Evolutionary conservation across 805 yeast species (phyloP).

Genomic region (Sungouiella blattae): DNA sequence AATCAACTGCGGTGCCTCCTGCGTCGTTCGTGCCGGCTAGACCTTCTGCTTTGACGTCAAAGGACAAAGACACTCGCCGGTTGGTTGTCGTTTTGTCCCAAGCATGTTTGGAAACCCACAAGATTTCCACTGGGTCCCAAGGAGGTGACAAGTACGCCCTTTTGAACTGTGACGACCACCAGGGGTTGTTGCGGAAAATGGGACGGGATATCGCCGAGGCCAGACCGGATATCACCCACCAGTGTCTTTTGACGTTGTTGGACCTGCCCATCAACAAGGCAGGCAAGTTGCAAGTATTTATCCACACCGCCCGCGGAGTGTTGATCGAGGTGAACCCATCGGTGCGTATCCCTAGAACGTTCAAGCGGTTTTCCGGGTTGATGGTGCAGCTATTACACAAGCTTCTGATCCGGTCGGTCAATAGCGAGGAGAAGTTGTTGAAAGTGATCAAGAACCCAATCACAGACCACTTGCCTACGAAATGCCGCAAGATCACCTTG

Average conservation of each 20-base stretch:
- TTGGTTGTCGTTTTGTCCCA: conserved; percentile 92
- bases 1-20: conserved; percentile 11
- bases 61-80: conserved; percentile 82
- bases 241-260: conserved; percentile 86
- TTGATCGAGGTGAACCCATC: conserved; percentile 93
- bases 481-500: conserved; percentile 89
- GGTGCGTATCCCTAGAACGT: conserved; percentile 96
- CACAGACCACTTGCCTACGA: conserved; percentile 93
- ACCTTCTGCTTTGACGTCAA: conserved; percentile 76
- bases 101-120: conserved; percentile 94
- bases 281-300: conserved; percentile 92
- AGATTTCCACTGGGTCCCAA: conserved; percentile 70
- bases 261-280: conserved; percentile 99
- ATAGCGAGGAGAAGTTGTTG: conserved; percentile 89
- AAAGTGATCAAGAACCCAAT: conserved; percentile 96
- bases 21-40: conserved; percentile 86
- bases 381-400: conserved; percentile 96
- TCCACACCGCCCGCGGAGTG: conserved; percentile 93
- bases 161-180: conserved; percentile 97
- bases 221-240: conserved; percentile 98
- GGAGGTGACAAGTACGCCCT: conserved; percentile 88
- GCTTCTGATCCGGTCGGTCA: conserved; percentile 88
- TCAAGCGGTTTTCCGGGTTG: conserved; percentile 93
- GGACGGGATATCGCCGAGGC: conserved; percentile 97
- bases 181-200: conserved; percentile 90